Base-by-base conservation (phyloP, 1,139 yeast species). In the Kodamaea sp. region DNA sequence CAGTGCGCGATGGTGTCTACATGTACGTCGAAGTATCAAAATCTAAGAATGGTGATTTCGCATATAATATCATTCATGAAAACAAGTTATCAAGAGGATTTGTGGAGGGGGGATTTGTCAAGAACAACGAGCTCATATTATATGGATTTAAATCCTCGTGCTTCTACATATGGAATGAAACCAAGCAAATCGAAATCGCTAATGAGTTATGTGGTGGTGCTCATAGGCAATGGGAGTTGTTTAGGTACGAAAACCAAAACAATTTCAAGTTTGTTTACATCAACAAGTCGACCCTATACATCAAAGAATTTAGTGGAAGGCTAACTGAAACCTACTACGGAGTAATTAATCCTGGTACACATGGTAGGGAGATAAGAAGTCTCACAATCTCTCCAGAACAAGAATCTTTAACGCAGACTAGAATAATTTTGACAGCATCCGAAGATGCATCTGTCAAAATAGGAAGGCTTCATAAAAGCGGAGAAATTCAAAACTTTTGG, bases 131-230 rank as follows among this genome's bases (percentile, higher is more conserved):
- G 33, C 61, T 82, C 31, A 61, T 85, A 3, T 59, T 86, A 2
- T 86, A 78, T 51, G 97, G 97, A 0, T 92, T 92, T 66, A 80
- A 81, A 45, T 86, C 94, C 1, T 83, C 84, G 31, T 64, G 73
- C 33, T 89, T 92, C 54, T 85, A 82, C 49, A 61, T 88, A 15
- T 88, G 90, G 83, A 87, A 90, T 53, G 96, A 88, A 51, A 78
- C 90, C 0, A 68, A 73, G 26, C 90, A 86, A 47, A 69, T 74
- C 32, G 96, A 89, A 53, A 55, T 87, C 4, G 66, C 76, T 36
- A 76, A 78, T 41, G 87, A 80, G 43, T 60, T 72, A n/a, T 92
- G 97, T 57, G 97, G 97, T 15, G 97, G 97, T 1, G 78, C 92
- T 2, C 97, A 90, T 53, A 70, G 97, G 44, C 76, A 78, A 41